Evolutionary conservation across 164 flowering plant species (phyloP), one percentile per base, ranked within the genome.

Genomic region (Platanus orientalis): DNA sequence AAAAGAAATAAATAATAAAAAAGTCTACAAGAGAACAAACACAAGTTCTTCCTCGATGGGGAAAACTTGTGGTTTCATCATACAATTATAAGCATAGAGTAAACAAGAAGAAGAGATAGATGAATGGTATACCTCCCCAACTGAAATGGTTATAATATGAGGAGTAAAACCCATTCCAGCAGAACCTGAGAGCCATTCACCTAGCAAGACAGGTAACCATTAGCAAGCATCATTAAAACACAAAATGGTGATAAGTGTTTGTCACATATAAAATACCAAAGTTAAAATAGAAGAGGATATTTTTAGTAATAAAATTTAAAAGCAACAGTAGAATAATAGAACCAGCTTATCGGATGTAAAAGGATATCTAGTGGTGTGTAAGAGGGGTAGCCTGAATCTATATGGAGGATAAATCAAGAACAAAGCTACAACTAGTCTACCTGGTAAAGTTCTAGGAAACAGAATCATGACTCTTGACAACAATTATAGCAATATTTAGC

Each of bases 101-200:
- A 14, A 51, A 16, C 16, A 30, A 30, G 13, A 49, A 34, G 42
- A 48, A 36, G 7, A 9, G 28, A n/a, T 54, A 57, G 19, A 45
- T 7, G 47, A 26, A 47, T 20, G 23, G 64, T 83, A 67, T 89
- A 90, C 98, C 81, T 92, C 98, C 71, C 98, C 98, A 29, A 78
- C 64, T 36, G 87, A 78, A 70, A 92, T 71, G 55, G 81, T 76
- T 67, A 92, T 83, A 73, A 89, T 71, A 73, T 92, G 96, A 21
- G 96, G 94, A 62, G 96, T 84, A 75, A 92, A 90, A 57, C 92
- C 88, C 76, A 78, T 80, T 63, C 98, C 98, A 67, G 95, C 87
- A 9, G 90, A 81, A 63, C 84, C 85, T 69, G 87, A 83, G 62
- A 86, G 63, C 82, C 75, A 83, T 66, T 78, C 86, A 78, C 95